Base-by-base conservation (phyloP, 2,329 filamentous ascomycete genomes). In the Colletotrichum chlorophyti region DNA sequence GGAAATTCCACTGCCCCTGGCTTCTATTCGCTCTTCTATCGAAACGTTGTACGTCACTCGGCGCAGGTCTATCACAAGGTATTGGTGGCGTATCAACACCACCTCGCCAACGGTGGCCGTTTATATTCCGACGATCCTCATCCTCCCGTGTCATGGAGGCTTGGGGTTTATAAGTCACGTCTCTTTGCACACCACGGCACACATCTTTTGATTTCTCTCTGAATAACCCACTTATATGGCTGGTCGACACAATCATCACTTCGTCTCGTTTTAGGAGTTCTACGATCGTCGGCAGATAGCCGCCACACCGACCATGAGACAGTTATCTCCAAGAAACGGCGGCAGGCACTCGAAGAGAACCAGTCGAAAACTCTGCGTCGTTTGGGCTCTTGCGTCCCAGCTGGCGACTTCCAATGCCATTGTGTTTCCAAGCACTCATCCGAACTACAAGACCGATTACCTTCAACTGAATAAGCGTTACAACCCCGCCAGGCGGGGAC, bases 401-500 rank as follows among this genome's bases (percentile, higher is more conserved):
- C 27, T 60, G 6, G n/a, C 45, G 9, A 26, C 26, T 14, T 12
- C 34, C 40, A 37, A 41, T 14, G 53, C 43, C 6, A 47, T 52
- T 19, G 60, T 58, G 8, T 61, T 61, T 19, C 58, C 58, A 1
- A 48, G 40, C 23, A 34, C 42, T 7, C 42, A 57, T 6, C 29
- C 43, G 12, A 58, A 46, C 15, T 59, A 50, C 40, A 53, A 53
- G 29, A 37, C 65, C 15, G 65, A 67, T 21, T 69, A 69, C 51
- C 63, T 70, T 11, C 64, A 63, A 45, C 58, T 68, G 11, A 64
- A 62, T 21, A 68, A 66, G 21, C 68, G 64, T 15, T 62, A 53
- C 15, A 43, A 59, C n/a, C 63, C 62, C 17, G 64, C 68, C 57
- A 69, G 64, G 45, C 65, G 66, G 59, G 72, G 70, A 6, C 70